Conservation (phyloP, 441 rosid species). For the Erysimum pusillum region DNA sequence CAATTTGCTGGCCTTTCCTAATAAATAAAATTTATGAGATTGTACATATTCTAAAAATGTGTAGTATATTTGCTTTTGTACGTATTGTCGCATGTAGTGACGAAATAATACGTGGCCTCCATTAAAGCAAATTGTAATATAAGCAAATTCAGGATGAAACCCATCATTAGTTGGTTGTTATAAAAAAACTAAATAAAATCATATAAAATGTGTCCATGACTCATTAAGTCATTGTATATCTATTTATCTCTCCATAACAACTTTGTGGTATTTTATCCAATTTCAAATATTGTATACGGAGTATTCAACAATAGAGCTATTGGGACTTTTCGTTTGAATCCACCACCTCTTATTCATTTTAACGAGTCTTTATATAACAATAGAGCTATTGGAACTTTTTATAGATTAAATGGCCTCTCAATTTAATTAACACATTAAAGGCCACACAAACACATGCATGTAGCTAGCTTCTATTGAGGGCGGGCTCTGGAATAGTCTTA, state of each 20-base stretch:
- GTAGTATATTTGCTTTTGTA: background rate
- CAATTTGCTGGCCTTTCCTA: background rate
- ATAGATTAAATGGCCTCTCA: background rate
- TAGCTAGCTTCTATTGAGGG: background rate
- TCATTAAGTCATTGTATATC: background rate
- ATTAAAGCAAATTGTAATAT: background rate
- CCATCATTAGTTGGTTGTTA: background rate
- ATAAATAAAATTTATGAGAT: background rate
- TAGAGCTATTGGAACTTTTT: background rate
- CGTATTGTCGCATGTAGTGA: constrained; percentile 10
- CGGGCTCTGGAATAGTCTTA: background rate
- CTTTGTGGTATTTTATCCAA: background rate
- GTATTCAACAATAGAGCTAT: background rate
- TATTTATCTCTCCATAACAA: background rate
- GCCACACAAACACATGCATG: background rate
- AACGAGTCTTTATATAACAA: background rate
- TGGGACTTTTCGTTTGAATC: background rate
- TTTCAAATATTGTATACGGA: background rate
- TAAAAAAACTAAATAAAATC: background rate
- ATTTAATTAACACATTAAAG: background rate
- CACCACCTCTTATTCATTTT: too few relatives aligned
- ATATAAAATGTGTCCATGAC: too few relatives aligned
- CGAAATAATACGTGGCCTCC: background rate
- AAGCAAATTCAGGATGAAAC: background rate
- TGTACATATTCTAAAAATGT: background rate